Conservation (phyloP, 2,329 filamentous ascomycete genomes). For the Fusarium continuum region DNA sequence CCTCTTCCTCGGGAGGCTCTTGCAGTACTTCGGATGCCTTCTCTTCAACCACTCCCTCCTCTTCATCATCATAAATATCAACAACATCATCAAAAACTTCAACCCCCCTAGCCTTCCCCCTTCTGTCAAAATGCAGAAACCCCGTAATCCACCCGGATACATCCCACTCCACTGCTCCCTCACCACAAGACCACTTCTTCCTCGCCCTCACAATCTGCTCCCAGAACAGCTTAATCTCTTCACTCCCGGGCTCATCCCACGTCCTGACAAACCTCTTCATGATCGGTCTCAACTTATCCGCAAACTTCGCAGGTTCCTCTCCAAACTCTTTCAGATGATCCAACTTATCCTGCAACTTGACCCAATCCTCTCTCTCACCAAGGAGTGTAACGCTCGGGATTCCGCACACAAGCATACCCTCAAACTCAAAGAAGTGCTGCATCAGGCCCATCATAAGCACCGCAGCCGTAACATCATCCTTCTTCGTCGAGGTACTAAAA, state of each 20-base stretch:
- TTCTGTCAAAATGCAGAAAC: slow-evolving; percentile 56
- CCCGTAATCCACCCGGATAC: slow-evolving; percentile 60
- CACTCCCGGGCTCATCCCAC: slow-evolving; percentile 52
- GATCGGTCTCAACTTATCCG: slow-evolving; percentile 54
- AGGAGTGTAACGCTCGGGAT: slow-evolving; percentile 55
- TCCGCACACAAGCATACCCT: slow-evolving; percentile 52
- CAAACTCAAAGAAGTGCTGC: slow-evolving; percentile 52
- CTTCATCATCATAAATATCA: neutral
- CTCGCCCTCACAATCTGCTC: slow-evolving; percentile 51
- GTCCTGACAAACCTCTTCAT: slow-evolving; percentile 55
- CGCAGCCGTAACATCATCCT: slow-evolving; percentile 53
- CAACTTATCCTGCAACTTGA: slow-evolving; percentile 52
- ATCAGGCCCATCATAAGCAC: slow-evolving; percentile 57
- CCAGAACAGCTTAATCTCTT: slow-evolving; percentile 55
- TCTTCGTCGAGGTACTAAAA: slow-evolving; percentile 53
- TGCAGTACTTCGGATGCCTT: no score
- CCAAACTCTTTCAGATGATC: slow-evolving; percentile 56
- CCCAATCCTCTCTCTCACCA: slow-evolving; percentile 53
- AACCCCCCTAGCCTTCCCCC: slow-evolving; percentile 42
- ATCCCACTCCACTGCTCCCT: slow-evolving; percentile 47
- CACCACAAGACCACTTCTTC: slow-evolving; percentile 44
- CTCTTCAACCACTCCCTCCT: neutral
- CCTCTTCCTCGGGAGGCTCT: neutral
- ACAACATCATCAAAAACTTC: no score
- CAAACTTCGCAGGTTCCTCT: slow-evolving; percentile 52